These are phyloP conservation scores for Apophysomyces trapeziformis DNA, from an alignment of 371 early-diverging fungal genomes.

Conservation along the genomic window DNA sequence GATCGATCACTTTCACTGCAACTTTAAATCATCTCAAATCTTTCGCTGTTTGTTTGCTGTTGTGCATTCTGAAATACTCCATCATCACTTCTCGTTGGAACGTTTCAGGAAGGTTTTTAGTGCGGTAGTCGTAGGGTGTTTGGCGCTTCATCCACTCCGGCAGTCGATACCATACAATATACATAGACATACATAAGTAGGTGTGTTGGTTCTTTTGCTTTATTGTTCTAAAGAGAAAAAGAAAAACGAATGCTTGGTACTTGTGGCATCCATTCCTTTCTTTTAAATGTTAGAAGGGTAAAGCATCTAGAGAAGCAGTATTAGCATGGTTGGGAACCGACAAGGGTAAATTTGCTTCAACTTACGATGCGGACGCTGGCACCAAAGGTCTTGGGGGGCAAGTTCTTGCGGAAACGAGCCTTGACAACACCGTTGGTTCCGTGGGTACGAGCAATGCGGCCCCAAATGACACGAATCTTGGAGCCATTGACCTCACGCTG, in stretches of 20 bases:
- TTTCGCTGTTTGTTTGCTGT: too few species aligned
- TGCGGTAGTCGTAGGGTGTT: too few species aligned
- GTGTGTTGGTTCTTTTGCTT: neutral
- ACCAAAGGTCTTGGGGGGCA: conserved; percentile 95
- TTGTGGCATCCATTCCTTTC: conserved; percentile 12
- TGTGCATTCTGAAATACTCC: too few species aligned
- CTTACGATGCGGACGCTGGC: conserved; percentile 90
- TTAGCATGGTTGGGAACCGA: neutral
- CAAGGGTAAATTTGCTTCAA: conserved; percentile 15
- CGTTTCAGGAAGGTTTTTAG: too few species aligned
- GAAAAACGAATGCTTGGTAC: neutral
- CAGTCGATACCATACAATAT: neutral
- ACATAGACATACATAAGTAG: neutral
- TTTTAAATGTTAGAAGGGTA: conserved; percentile 91
- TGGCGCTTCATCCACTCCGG: too few species aligned
- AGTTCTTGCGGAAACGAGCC: conserved; percentile 96
- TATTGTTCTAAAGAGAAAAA: conserved; percentile 2
- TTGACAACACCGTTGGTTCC: conserved; percentile 96
- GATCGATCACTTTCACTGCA: too few species aligned
- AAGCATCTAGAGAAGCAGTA: conserved; percentile 70
- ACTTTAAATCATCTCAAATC: too few species aligned
- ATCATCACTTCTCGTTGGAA: too few species aligned
- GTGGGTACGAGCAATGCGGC: conserved; percentile 93
- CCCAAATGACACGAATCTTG: conserved; percentile 97
- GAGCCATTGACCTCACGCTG: conserved; percentile 90